Conservation (phyloP, 1,284 basidiomycete genomes). For the Boletellus deceptivus region DNA sequence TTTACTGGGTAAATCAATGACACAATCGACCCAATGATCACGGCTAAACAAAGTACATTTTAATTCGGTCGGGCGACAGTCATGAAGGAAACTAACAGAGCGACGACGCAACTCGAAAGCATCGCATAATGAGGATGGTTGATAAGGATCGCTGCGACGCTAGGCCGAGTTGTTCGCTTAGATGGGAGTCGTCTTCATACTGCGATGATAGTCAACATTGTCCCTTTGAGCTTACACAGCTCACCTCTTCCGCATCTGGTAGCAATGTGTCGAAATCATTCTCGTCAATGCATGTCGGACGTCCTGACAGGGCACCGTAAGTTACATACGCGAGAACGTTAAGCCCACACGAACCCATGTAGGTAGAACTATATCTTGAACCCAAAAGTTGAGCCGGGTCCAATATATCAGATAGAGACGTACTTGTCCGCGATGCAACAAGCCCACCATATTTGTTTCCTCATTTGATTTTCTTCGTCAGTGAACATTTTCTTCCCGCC, state of each 20-base stretch:
- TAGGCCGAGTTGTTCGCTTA: slow-evolving; percentile 3
- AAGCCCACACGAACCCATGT: slow-evolving; percentile 52
- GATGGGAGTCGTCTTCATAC: slow-evolving; percentile 46
- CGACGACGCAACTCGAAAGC: slow-evolving; percentile 58
- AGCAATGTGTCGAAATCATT: slow-evolving; percentile 72
- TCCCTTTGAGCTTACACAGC: slow-evolving; percentile 5
- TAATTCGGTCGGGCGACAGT: slow-evolving; percentile 1
- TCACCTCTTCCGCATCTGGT: slow-evolving; percentile 55
- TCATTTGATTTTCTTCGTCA: slow-evolving; percentile 69
- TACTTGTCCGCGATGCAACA: slow-evolving; percentile 75
- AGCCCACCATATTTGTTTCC: slow-evolving; percentile 83
- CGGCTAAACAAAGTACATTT: slow-evolving; percentile 38
- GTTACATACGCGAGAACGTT: neutral
- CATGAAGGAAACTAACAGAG: slow-evolving; percentile 48
- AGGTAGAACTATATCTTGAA: slow-evolving; percentile 60
- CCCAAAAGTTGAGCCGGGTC: slow-evolving; percentile 4
- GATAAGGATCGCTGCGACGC: slow-evolving; percentile 35
- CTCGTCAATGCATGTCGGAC: slow-evolving; percentile 71
- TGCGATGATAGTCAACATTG: slow-evolving; percentile 28
- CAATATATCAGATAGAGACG: slow-evolving; percentile 18
- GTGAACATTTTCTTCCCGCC: slow-evolving; percentile 65
- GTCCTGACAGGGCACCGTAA: slow-evolving; percentile 39
- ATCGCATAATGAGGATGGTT: slow-evolving; percentile 49
- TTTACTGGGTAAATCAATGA: slow-evolving; percentile 74
- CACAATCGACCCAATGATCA: slow-evolving; percentile 66